Base-by-base conservation (phyloP, 805 yeast species). In the Zygosaccharomyces rouxii region DNA sequence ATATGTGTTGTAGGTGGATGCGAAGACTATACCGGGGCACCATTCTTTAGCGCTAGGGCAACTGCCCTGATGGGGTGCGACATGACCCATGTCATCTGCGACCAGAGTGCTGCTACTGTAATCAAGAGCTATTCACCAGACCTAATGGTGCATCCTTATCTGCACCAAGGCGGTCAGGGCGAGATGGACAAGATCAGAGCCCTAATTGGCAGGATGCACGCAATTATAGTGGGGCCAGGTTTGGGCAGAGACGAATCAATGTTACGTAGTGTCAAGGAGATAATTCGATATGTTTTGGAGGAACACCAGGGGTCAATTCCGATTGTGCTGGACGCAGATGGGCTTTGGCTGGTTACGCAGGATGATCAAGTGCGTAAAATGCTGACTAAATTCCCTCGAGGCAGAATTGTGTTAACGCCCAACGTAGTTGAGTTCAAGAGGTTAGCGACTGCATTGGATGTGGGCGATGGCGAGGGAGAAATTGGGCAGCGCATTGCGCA, bases 11-110 rank as follows among this genome's bases (percentile, higher is more conserved):
- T 92, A 53, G 99, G 99, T 19, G 99, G 99, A 1, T 84, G 94
- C 65, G 90, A 86, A 64, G 97, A 92, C 64, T 92, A 89, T 64
- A 90, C 97, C 0, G 99, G 99, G 0, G 99, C 99, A 0, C 98
- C 98, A 1, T 94, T 75, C 67, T 94, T 94, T 65, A 78, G 95
- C 30, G 86, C 95, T 4, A 84, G 86, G 63, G 86, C 96, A 0
- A 80, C 95, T 1, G 86, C 95, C 2, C 68, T 85, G 31, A 75
- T 84, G 43, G 99, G 99, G 0, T 84, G 89, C 46, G 99, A 92
- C 63, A 73, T 94, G 70, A 78, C 92, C 31, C 98, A 92, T 66
- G 76, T 92, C 7, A 75, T 94, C n/a, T 94, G 98, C 69, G 95
- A 89, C 55, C 66, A 70, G 44, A 69, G 71, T 26, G 97, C 97